phyloP scores from a whole-genome alignment of 2,329 filamentous ascomycete genomes.

The Talaromyces sp. region DNA sequence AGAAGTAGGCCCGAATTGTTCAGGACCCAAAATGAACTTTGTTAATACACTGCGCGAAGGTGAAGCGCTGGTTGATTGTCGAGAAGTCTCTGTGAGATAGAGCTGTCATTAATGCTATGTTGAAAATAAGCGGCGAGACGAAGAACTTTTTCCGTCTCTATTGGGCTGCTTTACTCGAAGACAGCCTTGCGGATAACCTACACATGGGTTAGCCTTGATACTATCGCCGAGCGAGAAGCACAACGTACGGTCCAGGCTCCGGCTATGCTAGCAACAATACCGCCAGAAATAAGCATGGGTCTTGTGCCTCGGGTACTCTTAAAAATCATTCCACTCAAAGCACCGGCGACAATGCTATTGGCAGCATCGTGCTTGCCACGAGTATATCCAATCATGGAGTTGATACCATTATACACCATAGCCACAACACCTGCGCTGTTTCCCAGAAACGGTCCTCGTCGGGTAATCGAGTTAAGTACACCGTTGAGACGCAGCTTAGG shows the following conservation, averaged over 20 bases:
- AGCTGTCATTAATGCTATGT: not conserved
- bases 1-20: constrained; percentile 34
- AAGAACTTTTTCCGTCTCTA: not conserved
- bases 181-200: constrained; percentile 53
- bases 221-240: constrained; percentile 14
- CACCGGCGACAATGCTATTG: constrained; percentile 84
- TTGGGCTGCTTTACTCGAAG: constrained; percentile 37
- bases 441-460: constrained; percentile 88
- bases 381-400: constrained; percentile 74
- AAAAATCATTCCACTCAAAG: constrained; percentile 87
- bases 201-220: constrained; percentile 15
- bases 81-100: constrained; percentile 7
- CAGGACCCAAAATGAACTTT: constrained; percentile 24
- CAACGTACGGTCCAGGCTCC: constrained; percentile 83
- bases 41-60: constrained; percentile 24
- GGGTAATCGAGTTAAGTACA: constrained; percentile 88
- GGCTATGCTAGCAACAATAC: constrained; percentile 80
- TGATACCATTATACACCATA: constrained; percentile 92
- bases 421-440: constrained; percentile 96
- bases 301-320: constrained; percentile 88
- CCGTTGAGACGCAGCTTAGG: constrained; percentile 92
- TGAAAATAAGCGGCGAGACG: constrained; percentile 15
- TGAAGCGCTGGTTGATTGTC: constrained; percentile 24
- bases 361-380: constrained; percentile 84
- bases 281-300: constrained; percentile 92